Evolutionary conservation across 495 filamentous ascomycete genomes (phyloP), one percentile per base, ranked within the genome.

Genomic region (Aspergillus affinis): DNA sequence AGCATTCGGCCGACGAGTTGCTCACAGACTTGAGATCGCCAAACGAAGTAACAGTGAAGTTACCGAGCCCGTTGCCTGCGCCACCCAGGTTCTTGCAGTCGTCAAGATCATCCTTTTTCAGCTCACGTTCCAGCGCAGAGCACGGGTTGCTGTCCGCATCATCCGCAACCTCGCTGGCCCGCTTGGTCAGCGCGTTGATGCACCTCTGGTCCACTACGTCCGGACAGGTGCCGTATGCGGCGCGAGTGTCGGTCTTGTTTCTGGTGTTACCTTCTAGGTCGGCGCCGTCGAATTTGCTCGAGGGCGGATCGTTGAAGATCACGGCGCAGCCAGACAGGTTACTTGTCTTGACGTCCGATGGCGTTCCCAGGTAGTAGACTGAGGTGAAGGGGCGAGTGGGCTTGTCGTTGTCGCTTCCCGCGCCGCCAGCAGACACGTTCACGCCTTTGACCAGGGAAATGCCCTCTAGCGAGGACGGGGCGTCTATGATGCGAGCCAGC

Each of bases 401-500:
- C 4, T 13, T 52, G 36, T 27, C 5, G 15, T 55, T 61, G 17
- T 30, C 50, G n/a, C n/a, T n/a, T 12, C 29, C 36, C 12, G n/a
- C 48, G 4, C 44, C 1, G 12, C 54, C 45, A 13, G 54, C 32
- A 30, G 29, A 30, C 10, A 66, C 48, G 19, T 64, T 60, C 18
- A 67, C 61, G 10, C 55, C 65, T 36, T 64, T 64, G 19, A 67
- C 51, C 0, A 63, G 55, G 32, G 65, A 64, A 15, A 67, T 30
- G 8, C 61, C 61, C 2, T 51, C 49, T 0, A 67, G 56, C 1
- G 58, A 7, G 6, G 46, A 30, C 0, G 65, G 61, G 5, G 51
- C 55, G 21, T 44, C 41, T 0, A 48, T 18, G 49, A 67, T 55
- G 44, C 51, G 61, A 17, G 65, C 41, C 19, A 64, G 52, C 6